phyloP scores from a whole-genome alignment of 306 rosid genomes.

The Medicago ruthenica region DNA sequence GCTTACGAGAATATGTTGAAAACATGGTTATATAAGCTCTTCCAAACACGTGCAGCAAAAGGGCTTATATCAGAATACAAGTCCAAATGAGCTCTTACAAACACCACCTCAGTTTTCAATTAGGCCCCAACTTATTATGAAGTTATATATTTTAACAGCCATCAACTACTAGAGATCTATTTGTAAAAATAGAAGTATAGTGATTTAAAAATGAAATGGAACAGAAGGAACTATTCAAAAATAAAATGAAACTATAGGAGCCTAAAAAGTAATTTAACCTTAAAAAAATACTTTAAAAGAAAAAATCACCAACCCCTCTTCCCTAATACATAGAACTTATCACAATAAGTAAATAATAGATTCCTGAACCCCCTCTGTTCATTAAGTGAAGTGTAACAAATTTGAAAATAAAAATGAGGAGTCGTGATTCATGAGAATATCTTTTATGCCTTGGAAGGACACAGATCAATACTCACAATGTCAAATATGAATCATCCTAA shows the following conservation, averaged over 20 bases:
- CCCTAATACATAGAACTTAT: not conserved
- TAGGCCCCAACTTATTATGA: not conserved
- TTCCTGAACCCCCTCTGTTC: not conserved
- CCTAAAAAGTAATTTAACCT: conserved; percentile 1
- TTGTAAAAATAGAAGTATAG: not conserved
- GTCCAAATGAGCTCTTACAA: not conserved
- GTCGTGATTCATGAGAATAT: not conserved
- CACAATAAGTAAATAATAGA: conserved; percentile 9
- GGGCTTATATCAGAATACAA: not conserved
- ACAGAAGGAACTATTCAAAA: not conserved
- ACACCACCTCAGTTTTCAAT: not conserved
- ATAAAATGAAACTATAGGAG: not conserved
- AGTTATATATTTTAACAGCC: not conserved
- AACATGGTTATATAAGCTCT: not conserved
- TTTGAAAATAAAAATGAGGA: conserved; percentile 12
- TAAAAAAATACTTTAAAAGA: not conserved
- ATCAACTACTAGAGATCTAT: not conserved
- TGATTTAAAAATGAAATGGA: not conserved
- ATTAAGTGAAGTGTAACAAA: not conserved
- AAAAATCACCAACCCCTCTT: not conserved
- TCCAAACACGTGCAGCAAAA: not conserved
- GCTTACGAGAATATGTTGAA: not conserved
- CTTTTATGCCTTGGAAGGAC: not conserved
- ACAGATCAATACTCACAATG: conserved; percentile 14
- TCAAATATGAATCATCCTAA: conserved; percentile 1